Conservation (phyloP, 371 early-diverging fungal genomes). For the Apophysomyces variabilis region DNA sequence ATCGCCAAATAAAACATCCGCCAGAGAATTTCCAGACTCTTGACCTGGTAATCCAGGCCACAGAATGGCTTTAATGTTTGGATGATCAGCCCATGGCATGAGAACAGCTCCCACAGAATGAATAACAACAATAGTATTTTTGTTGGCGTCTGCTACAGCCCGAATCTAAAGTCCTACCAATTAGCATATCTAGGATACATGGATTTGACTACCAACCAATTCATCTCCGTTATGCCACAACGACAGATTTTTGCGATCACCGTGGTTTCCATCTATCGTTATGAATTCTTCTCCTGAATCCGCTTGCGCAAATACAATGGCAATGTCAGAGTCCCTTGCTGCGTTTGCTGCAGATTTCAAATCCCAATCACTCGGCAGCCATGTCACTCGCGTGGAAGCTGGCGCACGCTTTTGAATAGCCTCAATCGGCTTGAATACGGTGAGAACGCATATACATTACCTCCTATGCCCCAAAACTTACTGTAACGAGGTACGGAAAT, state of each 20-base stretch:
- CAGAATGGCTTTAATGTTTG: constrained; percentile 60
- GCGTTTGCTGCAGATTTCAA: constrained; percentile 31
- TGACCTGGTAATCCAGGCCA: constrained; percentile 60
- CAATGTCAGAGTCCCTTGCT: constrained; percentile 54
- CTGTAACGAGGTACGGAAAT: constrained; percentile 64
- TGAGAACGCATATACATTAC: neutral
- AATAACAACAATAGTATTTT: constrained; percentile 64
- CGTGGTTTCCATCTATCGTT: constrained; percentile 47
- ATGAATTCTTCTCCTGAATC: constrained; percentile 63
- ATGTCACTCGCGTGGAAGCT: neutral
- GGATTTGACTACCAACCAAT: constrained; percentile 35
- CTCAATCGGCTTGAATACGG: neutral
- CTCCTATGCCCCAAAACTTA: constrained; percentile 18
- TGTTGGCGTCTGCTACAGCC: constrained; percentile 55
- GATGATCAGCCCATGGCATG: constrained; percentile 62
- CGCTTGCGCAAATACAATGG: constrained; percentile 63
- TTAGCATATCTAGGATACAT: neutral
- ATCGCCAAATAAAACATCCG: constrained; percentile 66
- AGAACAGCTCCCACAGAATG: constrained; percentile 62
- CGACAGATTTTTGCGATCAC: constrained; percentile 63
- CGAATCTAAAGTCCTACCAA: constrained; percentile 35
- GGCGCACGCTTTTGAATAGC: neutral
- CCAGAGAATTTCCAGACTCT: constrained; percentile 68
- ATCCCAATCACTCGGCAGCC: constrained; percentile 19
- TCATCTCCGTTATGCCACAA: constrained; percentile 66